Evolutionary conservation across 208 protist species (phyloP).

Genomic region (Endotrypanum monterogeii): DNA sequence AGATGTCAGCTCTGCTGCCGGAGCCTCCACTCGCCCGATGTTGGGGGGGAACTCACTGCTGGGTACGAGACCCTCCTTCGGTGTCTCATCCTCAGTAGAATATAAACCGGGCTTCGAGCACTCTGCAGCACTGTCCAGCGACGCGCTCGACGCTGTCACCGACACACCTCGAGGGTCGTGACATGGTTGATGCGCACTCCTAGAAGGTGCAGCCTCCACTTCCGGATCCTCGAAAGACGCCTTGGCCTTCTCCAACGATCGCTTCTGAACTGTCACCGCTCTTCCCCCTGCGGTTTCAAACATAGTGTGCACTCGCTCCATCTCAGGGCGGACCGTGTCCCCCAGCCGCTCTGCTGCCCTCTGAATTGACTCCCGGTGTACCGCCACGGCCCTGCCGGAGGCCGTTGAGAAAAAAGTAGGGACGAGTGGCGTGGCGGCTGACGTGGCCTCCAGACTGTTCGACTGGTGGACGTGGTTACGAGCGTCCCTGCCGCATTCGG

Average conservation of each 20-base stretch:
- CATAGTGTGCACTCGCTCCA: slow-evolving; percentile 19
- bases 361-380: slow-evolving; percentile 35
- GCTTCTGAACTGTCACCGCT: slow-evolving; percentile 30
- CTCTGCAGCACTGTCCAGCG: slow-evolving; percentile 18
- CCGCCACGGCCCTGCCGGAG: slow-evolving; percentile 36
- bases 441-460: neutral
- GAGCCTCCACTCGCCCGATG: neutral
- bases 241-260: slow-evolving; percentile 24
- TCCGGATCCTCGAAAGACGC: neutral
- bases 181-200: slow-evolving; percentile 42
- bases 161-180: slow-evolving; percentile 40
- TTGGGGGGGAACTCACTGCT: neutral
- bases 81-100: slow-evolving; percentile 1
- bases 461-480: neutral
- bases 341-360: slow-evolving; percentile 7
- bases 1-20: neutral
- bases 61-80: neutral
- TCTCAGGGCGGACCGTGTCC: neutral
- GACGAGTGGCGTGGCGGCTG: slow-evolving; percentile 2
- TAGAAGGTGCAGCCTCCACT: neutral
- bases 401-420: slow-evolving; percentile 47
- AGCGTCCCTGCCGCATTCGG: neutral
- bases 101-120: neutral
- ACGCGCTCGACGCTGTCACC: slow-evolving; percentile 30
- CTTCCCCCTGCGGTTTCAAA: slow-evolving; percentile 42